These are phyloP conservation scores for Aspergillus carlsbadensis DNA, from an alignment of 495 filamentous ascomycete species.

Conservation along the genomic window DNA sequence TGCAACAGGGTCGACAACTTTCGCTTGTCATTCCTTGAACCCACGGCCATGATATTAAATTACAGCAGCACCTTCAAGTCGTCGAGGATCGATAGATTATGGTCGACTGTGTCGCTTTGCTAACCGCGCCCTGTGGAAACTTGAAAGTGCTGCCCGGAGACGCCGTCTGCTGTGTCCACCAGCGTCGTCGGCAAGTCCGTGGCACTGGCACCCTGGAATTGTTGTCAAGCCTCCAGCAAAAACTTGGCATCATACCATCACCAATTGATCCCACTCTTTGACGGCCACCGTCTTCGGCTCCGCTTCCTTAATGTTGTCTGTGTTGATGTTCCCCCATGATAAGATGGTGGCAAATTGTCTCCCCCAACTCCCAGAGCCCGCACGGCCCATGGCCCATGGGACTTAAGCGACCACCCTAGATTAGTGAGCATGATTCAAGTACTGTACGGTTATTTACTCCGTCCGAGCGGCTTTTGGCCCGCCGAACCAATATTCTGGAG, in stretches of 20 bases:
- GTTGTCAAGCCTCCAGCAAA: constrained; percentile 13
- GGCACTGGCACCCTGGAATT: constrained; percentile 10
- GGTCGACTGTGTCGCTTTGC: background rate
- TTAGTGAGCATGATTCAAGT: constrained; percentile 1
- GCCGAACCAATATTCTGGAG: background rate
- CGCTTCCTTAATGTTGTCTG: constrained; percentile 5
- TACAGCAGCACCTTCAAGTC: background rate
- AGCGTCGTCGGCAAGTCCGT: constrained; percentile 31
- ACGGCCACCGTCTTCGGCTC: constrained; percentile 11
- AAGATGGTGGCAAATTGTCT: constrained; percentile 24
- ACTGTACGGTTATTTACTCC: background rate
- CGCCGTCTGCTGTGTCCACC: constrained; percentile 23
- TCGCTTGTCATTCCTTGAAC: constrained; percentile 13
- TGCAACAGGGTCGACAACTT: background rate
- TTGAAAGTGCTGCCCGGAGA: constrained; percentile 16
- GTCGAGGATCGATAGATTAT: background rate
- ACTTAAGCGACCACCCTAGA: background rate
- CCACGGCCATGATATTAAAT: background rate
- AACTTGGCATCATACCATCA: constrained; percentile 19
- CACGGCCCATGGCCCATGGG: background rate
- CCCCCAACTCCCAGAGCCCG: background rate
- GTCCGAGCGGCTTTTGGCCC: background rate
- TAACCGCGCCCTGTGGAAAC: constrained; percentile 1
- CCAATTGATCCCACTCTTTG: constrained; percentile 12
- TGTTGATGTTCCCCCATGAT: constrained; percentile 16